Evolutionary conservation across 768 basidiomycete species (phyloP), one percentile per base, ranked within the genome.

Genomic region (Zangia roseola): DNA sequence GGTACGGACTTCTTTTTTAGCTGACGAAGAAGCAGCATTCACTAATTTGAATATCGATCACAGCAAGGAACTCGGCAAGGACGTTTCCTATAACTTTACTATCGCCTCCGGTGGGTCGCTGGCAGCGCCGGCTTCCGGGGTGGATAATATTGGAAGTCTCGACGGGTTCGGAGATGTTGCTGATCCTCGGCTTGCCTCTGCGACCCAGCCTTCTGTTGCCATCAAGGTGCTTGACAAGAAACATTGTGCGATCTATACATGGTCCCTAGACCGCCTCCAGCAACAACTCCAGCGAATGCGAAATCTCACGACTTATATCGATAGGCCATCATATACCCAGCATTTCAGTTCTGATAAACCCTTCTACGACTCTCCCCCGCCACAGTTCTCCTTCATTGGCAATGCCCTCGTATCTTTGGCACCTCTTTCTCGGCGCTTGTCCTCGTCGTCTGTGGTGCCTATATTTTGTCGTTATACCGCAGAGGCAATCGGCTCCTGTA

Each of bases 401-500:
- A 88, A 90, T 58, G 87, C 90, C 1, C 70, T 89, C 25, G 74
- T 94, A 45, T 89, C 91, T 13, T 77, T 99, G 21, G 82, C 87
- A 0, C 84, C 93, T 2, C 76, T 98, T 39, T 84, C 82, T 12
- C 84, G 91, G 35, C 77, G 83, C 46, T 71, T 91, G 31, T 86
- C 90, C 3, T 88, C 84, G 1, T 76, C 79, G 3, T 83, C 82
- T n/a, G 80, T 77, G 0, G 81, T 90, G 14, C 93, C 94, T 1
- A 93, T 99, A 61, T 91, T 92, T 66, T 95, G 92, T 63, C 83
- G 89, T 26, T 95, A 94, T 62, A 97, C 94, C 1, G 80, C 91
- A 40, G 95, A 97, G 64, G 94, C 94, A 2, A 93, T 97, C 55
- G 97, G 95, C 2, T 92, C 91, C 23, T 97, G 94, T 71, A 83